Evolutionary conservation across 2,329 filamentous ascomycete species (phyloP).

Genomic region (Tolypocladium tundrense): DNA sequence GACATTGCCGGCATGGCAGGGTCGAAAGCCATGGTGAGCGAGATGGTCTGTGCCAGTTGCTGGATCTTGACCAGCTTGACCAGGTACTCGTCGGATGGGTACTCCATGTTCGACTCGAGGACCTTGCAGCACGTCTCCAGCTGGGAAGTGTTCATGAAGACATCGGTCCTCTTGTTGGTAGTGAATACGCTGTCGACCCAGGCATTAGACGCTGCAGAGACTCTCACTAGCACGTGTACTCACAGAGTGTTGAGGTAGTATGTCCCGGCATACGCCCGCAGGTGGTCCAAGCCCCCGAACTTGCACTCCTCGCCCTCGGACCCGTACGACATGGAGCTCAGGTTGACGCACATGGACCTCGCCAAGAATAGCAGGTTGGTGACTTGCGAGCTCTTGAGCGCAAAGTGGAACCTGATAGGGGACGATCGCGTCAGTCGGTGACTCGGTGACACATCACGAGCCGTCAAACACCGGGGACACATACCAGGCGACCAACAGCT

Average conservation of each 20-base stretch:
- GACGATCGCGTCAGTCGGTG: not conserved
- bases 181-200: constrained; percentile 25
- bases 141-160: constrained; percentile 34
- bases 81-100: constrained; percentile 32
- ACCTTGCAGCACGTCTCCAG: constrained; percentile 32
- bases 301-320: constrained; percentile 14
- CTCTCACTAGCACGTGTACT: constrained; percentile 7
- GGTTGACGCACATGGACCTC: constrained; percentile 32
- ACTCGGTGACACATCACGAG: too few species aligned
- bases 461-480: constrained; percentile 3
- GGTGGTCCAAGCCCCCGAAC: constrained; percentile 27
- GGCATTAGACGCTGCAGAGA: not conserved
- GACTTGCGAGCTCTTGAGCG: constrained; percentile 37
- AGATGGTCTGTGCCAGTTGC: constrained; percentile 37
- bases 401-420: constrained; percentile 32
- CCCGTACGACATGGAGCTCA: constrained; percentile 20
- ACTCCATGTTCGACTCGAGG: constrained; percentile 30
- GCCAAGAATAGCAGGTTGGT: constrained; percentile 38
- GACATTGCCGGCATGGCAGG: constrained; percentile 20
- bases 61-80: constrained; percentile 36
- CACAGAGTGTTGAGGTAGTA: constrained; percentile 41
- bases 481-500: constrained; percentile 36
- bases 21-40: constrained; percentile 25
- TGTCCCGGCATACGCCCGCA: constrained; percentile 37
- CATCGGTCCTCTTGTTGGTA: constrained; percentile 36